Percentiles rank a stretch among this genome's conserved stretches.
These are phyloP conservation scores for Boletellus ananiceps DNA, from an alignment of 768 basidiomycete genomes.

Conservation along the genomic window DNA sequence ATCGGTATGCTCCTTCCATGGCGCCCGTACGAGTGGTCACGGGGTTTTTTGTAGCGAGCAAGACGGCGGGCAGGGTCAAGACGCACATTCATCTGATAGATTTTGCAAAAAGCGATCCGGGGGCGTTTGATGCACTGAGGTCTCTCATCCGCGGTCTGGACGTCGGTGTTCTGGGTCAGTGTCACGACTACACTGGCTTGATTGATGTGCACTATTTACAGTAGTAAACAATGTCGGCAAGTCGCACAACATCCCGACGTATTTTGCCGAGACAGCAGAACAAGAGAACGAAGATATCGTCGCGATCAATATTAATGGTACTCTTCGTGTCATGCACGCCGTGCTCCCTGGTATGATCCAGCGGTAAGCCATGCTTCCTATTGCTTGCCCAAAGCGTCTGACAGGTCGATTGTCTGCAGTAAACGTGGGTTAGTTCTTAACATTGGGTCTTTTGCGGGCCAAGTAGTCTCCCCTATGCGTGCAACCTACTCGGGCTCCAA, in stretches of 20 bases:
- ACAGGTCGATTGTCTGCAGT: slow-evolving; percentile 33
- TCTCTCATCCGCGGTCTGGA: slow-evolving; percentile 48
- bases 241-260: slow-evolving; percentile 82
- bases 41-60: slow-evolving; percentile 27
- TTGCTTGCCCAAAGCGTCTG: neutral
- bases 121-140: slow-evolving; percentile 49
- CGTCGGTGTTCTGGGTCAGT: slow-evolving; percentile 70
- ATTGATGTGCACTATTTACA: neutral
- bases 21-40: neutral
- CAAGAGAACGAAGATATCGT: slow-evolving; percentile 84
- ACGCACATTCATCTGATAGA: slow-evolving; percentile 71
- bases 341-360: slow-evolving; percentile 82
- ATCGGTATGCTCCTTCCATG: slow-evolving; percentile 47
- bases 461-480: slow-evolving; percentile 86
- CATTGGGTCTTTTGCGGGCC: slow-evolving; percentile 87
- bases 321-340: slow-evolving; percentile 72
- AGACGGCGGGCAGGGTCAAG: slow-evolving; percentile 43
- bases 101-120: slow-evolving; percentile 57
- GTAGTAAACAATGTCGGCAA: slow-evolving; percentile 97
- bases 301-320: slow-evolving; percentile 78
- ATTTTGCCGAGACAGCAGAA: slow-evolving; percentile 71
- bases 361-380: slow-evolving; percentile 41
- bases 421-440: slow-evolving; percentile 86
- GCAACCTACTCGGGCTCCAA: slow-evolving; percentile 93
- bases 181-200: neutral